These are phyloP conservation scores for Chaetomium tenue DNA, from an alignment of 495 filamentous ascomycete genomes.

Conservation along the genomic window DNA sequence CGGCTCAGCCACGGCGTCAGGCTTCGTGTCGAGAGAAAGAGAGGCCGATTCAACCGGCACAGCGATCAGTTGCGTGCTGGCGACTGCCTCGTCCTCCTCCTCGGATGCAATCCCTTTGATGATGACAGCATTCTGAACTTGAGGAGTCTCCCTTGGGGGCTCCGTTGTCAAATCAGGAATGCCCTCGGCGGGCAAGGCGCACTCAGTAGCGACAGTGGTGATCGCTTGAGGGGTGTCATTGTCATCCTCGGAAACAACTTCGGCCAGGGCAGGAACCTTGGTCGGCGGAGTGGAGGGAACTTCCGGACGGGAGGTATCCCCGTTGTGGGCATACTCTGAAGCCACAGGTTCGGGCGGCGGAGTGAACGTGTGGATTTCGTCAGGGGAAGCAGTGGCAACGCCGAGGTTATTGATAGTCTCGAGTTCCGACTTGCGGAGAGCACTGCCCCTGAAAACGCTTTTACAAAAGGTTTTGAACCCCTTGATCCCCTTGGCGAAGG, in stretches of 20 bases:
- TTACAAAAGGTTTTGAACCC: neutral
- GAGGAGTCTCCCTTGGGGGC: neutral
- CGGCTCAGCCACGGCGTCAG: neutral
- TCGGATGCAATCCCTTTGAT: neutral
- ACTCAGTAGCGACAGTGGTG: neutral
- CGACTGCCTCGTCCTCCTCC: neutral
- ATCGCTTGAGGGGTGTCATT: neutral
- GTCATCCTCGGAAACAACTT: neutral
- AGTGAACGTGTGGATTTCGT: neutral
- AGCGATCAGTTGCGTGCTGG: neutral
- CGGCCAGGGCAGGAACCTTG: no score
- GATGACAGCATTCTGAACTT: neutral
- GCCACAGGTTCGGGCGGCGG: neutral
- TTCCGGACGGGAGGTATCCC: no score
- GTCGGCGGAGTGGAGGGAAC: no score
- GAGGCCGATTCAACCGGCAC: neutral
- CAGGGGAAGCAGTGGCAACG: neutral
- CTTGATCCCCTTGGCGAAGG: neutral
- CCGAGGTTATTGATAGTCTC: neutral
- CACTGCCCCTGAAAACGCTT: neutral
- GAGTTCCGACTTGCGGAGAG: neutral
- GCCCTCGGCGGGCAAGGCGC: neutral
- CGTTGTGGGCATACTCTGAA: no score
- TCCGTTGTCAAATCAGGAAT: neutral
- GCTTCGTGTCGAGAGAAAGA: neutral